phyloP scores from a whole-genome alignment of 345 rosid species.

The Lepidium aucheri region DNA sequence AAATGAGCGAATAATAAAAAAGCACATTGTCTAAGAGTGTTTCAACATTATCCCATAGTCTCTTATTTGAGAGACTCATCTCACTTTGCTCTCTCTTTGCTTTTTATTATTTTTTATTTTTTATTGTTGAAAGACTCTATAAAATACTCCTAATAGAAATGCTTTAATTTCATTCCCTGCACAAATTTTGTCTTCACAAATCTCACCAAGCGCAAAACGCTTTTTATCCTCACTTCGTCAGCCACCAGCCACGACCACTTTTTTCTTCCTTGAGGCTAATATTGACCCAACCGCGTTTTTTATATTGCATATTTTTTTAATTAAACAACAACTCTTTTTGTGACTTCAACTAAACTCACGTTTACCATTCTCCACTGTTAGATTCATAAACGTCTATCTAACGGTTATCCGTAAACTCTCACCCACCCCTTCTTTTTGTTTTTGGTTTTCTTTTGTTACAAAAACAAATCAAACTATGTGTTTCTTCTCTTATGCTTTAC shows the following conservation, averaged over 20 bases:
- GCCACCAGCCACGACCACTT: constrained; percentile 24
- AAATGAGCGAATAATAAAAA: no score
- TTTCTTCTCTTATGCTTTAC: constrained; percentile 15
- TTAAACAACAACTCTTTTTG: not conserved
- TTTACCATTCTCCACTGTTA: constrained; percentile 13
- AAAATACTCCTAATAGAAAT: no score
- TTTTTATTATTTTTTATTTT: no score
- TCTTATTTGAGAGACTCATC: no score
- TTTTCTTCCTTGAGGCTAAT: not conserved
- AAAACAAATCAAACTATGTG: not conserved
- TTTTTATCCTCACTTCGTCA: not conserved
- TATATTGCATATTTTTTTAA: not conserved
- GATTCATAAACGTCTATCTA: constrained; percentile 6
- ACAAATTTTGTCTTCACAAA: not conserved
- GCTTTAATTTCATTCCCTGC: not conserved
- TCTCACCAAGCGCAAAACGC: constrained; percentile 29
- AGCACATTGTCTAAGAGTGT: no score
- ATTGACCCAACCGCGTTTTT: not conserved
- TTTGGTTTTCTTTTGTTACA: no score
- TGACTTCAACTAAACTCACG: constrained; percentile 16
- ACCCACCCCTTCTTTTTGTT: constrained; percentile 22
- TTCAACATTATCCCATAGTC: no score
- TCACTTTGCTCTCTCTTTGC: no score
- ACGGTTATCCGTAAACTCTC: constrained; percentile 17
- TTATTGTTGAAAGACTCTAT: no score